phyloP scores from a whole-genome alignment of 345 rosid species.

The Eucalyptus urophylla region DNA sequence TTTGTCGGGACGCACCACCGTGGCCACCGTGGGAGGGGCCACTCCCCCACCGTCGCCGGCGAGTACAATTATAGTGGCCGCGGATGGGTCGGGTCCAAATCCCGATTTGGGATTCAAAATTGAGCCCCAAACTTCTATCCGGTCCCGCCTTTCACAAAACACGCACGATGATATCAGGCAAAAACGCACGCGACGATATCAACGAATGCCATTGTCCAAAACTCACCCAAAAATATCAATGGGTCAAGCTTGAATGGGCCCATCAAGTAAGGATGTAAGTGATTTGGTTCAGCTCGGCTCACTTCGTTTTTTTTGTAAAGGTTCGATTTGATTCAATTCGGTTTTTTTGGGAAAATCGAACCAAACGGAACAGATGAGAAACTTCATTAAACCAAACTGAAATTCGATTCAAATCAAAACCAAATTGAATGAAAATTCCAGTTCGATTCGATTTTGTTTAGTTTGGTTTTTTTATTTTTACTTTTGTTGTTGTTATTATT shows the following conservation, averaged over 20 bases:
- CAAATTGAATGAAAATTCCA: accelerated
- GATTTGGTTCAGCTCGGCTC: accelerated
- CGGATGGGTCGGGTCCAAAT: not conserved
- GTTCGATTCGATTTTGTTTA: accelerated
- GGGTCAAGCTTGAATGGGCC: not conserved
- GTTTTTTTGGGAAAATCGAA: accelerated
- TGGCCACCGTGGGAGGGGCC: not conserved
- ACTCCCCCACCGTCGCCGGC: not conserved
- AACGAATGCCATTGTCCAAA: not conserved
- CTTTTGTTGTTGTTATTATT: too few species aligned
- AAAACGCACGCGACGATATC: not conserved
- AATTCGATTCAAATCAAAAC: accelerated
- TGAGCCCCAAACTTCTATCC: not conserved
- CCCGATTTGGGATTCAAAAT: not conserved
- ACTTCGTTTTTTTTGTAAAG: accelerated
- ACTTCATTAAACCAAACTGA: too few species aligned
- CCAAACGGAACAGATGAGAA: accelerated
- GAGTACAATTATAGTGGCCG: not conserved
- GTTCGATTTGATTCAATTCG: accelerated
- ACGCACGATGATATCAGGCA: not conserved
- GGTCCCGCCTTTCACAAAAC: not conserved
- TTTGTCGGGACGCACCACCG: not conserved
- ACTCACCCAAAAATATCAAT: not conserved
- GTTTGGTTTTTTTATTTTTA: accelerated
- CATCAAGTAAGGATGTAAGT: not conserved